phyloP scores from a whole-genome alignment of 208 protist genomes.

The Porcisia deanei region DNA sequence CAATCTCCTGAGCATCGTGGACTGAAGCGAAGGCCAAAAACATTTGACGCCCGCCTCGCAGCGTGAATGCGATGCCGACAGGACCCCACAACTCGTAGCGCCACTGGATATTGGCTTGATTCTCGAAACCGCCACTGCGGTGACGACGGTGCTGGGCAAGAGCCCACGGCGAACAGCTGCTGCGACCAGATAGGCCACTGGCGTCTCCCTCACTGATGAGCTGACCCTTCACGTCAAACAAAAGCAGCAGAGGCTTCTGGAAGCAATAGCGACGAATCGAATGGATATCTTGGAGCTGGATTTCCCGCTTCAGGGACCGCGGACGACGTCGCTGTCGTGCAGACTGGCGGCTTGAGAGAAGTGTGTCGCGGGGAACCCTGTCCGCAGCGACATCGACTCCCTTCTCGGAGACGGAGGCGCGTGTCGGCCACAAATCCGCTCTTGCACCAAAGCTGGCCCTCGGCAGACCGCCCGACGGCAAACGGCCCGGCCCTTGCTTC shows the following conservation, averaged over 20 bases:
- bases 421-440: not conserved
- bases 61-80: conserved; percentile 33
- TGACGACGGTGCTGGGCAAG: not conserved
- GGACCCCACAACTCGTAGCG: conserved; percentile 45
- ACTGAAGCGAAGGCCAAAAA: conserved; percentile 37
- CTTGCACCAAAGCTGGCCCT: conserved; percentile 10
- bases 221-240: conserved; percentile 22
- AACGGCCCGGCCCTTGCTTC: conserved; percentile 24
- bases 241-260: conserved; percentile 27
- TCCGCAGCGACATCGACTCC: conserved; percentile 5
- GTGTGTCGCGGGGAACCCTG: not conserved
- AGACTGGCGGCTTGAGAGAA: not conserved
- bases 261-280: conserved; percentile 39
- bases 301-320: conserved; percentile 21
- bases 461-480: not conserved
- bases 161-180: not conserved
- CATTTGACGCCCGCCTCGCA: conserved; percentile 27
- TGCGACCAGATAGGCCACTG: not conserved
- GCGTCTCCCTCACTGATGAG: not conserved
- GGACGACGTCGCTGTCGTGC: not conserved
- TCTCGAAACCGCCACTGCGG: not conserved
- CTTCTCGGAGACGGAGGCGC: conserved; percentile 6
- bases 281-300: conserved; percentile 33
- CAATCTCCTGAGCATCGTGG: conserved; percentile 21
- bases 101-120: conserved; percentile 18